These are phyloP conservation scores for Marasmius tenuissimus DNA, from an alignment of 1,284 basidiomycete species.

Conservation along the genomic window DNA sequence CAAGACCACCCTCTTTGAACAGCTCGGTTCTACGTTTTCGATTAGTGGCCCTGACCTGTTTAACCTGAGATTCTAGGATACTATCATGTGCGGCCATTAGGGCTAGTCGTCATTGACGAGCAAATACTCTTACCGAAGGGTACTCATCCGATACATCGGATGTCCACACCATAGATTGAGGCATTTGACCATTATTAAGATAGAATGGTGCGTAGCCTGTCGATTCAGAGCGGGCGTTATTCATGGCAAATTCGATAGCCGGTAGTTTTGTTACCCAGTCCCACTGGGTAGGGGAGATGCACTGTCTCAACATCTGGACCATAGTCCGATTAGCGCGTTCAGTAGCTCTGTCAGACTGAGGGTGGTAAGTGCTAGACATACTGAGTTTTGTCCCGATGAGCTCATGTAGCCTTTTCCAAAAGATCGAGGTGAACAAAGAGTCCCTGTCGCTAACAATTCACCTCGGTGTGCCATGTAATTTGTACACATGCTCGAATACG, in stretches of 20 bases:
- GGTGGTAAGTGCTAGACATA: not conserved
- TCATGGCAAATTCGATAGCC: constrained; percentile 21
- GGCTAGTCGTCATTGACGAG: constrained; percentile 19
- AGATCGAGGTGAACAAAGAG: not conserved
- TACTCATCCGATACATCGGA: constrained; percentile 9
- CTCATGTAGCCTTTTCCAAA: not conserved
- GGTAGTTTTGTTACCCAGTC: constrained; percentile 19
- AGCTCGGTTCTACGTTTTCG: constrained; percentile 19
- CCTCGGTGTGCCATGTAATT: not conserved
- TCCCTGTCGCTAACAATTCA: not conserved
- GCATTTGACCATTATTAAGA: constrained; percentile 29
- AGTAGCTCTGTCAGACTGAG: constrained; percentile 18
- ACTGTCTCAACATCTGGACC: not conserved
- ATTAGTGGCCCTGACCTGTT: constrained; percentile 28
- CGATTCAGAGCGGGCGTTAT: constrained; percentile 20
- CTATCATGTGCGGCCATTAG: constrained; percentile 27
- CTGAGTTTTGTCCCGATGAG: not conserved
- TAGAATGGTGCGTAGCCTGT: constrained; percentile 34
- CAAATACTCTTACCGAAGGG: constrained; percentile 21
- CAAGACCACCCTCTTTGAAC: constrained; percentile 22
- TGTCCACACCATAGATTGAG: constrained; percentile 25
- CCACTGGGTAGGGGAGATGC: constrained; percentile 12
- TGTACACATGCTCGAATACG: constrained; percentile 22
- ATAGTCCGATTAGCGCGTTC: constrained; percentile 7
- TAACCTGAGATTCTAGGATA: constrained; percentile 25